Evolutionary conservation across 768 basidiomycete species (phyloP).

Genomic region (Trametes meyenii): DNA sequence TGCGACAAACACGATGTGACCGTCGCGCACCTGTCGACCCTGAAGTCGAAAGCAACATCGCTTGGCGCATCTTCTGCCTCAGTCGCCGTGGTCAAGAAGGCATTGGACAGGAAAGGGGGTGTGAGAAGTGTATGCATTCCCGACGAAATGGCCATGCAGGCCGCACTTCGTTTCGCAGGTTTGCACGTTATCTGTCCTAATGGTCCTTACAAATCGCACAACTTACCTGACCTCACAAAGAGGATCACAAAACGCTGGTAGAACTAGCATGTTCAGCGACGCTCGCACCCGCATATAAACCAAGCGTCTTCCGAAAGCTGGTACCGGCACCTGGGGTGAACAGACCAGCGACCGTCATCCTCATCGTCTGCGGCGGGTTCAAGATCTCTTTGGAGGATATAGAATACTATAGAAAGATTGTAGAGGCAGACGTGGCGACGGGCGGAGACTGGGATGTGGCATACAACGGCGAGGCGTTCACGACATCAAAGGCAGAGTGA

Average conservation of each 20-base stretch:
- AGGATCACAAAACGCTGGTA: constrained; percentile 75
- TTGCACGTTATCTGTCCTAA: constrained; percentile 23
- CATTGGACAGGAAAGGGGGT: constrained; percentile 58
- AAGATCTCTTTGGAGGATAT: constrained; percentile 63
- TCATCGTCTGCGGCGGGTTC: constrained; percentile 73
- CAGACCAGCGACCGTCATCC: constrained; percentile 50
- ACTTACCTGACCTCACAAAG: constrained; percentile 37
- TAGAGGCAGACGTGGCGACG: constrained; percentile 39
- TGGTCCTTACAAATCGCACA: not conserved
- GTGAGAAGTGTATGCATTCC: constrained; percentile 63
- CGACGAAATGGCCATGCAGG: constrained; percentile 71
- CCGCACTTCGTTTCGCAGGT: constrained; percentile 62
- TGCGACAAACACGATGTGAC: constrained; percentile 49
- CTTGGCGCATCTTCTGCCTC: constrained; percentile 72
- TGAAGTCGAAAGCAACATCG: constrained; percentile 70
- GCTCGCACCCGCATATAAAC: constrained; percentile 65
- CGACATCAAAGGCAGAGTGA: constrained; percentile 7
- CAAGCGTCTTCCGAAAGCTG: constrained; percentile 53
- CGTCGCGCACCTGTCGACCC: constrained; percentile 56
- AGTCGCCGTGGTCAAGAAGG: constrained; percentile 63
- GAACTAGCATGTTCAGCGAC: constrained; percentile 78
- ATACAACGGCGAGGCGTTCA: constrained; percentile 20
- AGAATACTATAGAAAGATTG: constrained; percentile 46
- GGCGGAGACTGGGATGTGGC: constrained; percentile 32
- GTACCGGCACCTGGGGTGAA: constrained; percentile 40